A percentile compares a stretch with the other conserved stretches of the same genome.
Conservation (phyloP, 2,329 filamentous ascomycete species). For the Amphichorda felina region DNA sequence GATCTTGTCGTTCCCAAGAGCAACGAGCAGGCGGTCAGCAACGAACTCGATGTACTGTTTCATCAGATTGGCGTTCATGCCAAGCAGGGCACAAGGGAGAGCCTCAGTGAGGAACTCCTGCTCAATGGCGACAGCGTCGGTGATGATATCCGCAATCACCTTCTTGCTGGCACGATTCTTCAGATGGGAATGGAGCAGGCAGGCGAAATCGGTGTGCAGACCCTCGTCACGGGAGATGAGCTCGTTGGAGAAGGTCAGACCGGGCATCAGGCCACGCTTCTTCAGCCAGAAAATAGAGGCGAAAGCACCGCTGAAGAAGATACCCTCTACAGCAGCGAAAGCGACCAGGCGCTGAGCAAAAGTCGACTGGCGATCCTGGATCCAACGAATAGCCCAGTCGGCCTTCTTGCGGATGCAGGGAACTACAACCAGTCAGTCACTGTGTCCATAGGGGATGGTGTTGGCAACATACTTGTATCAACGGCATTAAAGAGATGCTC, state of each 20-base stretch:
- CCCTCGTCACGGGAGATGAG: conserved; percentile 99
- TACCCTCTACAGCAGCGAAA: conserved; percentile 96
- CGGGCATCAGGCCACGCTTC: conserved; percentile 99
- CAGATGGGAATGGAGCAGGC: conserved; percentile 92
- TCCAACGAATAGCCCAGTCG: conserved; percentile 95
- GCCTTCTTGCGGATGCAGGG: conserved; percentile 98
- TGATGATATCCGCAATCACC: conserved; percentile 77
- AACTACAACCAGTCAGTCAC: conserved; percentile 35
- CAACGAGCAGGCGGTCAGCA: conserved; percentile 83
- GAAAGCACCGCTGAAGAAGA: conserved; percentile 99
- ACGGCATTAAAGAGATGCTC: conserved; percentile 96
- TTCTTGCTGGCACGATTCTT: conserved; percentile 81
- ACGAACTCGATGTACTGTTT: conserved; percentile 99
- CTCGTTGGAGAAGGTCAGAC: conserved; percentile 98
- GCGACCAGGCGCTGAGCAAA: conserved; percentile 93
- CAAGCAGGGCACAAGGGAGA: conserved; percentile 81
- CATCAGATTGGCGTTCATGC: conserved; percentile 97
- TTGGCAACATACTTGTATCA: conserved; percentile 61
- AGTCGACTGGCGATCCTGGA: conserved; percentile 82
- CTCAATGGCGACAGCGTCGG: conserved; percentile 87
- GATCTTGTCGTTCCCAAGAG: conserved; percentile 87
- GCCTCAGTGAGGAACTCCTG: conserved; percentile 97
- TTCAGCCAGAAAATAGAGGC: conserved; percentile 99
- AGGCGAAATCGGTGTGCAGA: conserved; percentile 98
- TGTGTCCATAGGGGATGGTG: conserved; percentile 5